Base-by-base conservation (phyloP, 176 grass and related monocot species). In the Puccinellia tenuiflora region DNA sequence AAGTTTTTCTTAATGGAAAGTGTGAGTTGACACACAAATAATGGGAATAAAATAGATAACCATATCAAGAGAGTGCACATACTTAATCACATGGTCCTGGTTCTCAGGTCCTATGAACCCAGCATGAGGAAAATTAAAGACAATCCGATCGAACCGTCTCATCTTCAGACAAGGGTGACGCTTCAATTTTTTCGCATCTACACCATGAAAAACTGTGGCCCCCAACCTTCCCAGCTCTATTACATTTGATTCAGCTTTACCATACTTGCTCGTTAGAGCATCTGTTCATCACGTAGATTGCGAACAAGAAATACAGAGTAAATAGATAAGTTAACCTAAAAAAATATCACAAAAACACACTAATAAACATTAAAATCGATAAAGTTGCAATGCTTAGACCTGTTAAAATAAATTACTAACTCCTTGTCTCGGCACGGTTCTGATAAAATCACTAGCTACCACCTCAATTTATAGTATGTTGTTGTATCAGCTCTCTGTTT, bases 41-140 rank as follows among this genome's bases (percentile, higher is more conserved):
- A 43, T 43, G 40, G 40, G 40, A 43, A 43, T 43, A 43, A 43
- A 43, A 43, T 43, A 43, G 40, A 43, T 43, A 7, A 43, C 40
- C 40, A 12, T 43, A 43, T 43, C 40, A 43, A 43, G 40, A 43
- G 40, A 43, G 40, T 12, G 10, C 40, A 75, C 64, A 81, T 91
- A 94, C 92, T 88, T 77, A 64, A 94, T 94, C 48, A 90, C 1
- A 50, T 31, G 55, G 17, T 50, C 14, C 12, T 79, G 1, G 3
- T 39, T 26, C 45, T 90, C 91, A n/a, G 3, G 38, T 67, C 85
- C 88, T 79, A 29, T 93, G 31, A 94, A 94, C 31, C 86, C 92
- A 69, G 85, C 86, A 81, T 94, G 92, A 48, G 88, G 92, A 84
- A 94, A 94, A 75, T 94, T 91, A 65, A 88, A 94, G 5, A 94